A percentile compares a stretch with the other conserved stretches of the same genome.
Conservation (phyloP, 1,284 basidiomycete species). For the Spongiforma sp. region DNA sequence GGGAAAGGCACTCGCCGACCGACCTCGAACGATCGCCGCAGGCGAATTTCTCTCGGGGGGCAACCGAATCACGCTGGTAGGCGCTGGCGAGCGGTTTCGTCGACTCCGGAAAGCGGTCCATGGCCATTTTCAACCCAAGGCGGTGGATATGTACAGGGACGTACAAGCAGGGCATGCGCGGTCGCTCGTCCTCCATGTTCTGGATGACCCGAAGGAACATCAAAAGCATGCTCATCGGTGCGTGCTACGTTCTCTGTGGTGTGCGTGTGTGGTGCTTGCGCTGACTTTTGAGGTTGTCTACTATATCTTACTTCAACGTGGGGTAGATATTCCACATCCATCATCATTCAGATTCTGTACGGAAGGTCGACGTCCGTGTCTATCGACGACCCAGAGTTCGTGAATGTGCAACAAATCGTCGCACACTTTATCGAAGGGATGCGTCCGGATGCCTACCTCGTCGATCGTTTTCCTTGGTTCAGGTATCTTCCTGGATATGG, state of each 20-base stretch:
- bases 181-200: conserved; percentile 57
- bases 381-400: conserved; percentile 37
- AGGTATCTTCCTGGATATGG: conserved; percentile 63
- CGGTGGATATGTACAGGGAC: conserved; percentile 50
- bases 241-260: too few species aligned
- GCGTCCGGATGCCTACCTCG: conserved; percentile 43
- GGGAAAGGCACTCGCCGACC: conserved; percentile 25
- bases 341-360: conserved; percentile 69
- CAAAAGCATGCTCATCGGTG: conserved; percentile 58
- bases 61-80: not conserved
- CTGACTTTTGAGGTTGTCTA: too few species aligned
- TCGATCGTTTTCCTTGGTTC: conserved; percentile 65
- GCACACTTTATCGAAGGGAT: conserved; percentile 50
- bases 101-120: conserved; percentile 55
- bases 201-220: conserved; percentile 52
- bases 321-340: conserved; percentile 68
- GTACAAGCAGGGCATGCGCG: conserved; percentile 52
- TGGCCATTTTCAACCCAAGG: conserved; percentile 54
- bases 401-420: conserved; percentile 27
- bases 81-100: too few species aligned
- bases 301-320: too few species aligned
- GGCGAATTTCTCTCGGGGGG: conserved; percentile 22
- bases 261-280: too few species aligned
- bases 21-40: conserved; percentile 23
- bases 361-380: conserved; percentile 47